Evolutionary conservation across 257 asterid genomes (phyloP), one percentile per base, ranked within the genome.

Genomic region (Lycium ferocissimum): DNA sequence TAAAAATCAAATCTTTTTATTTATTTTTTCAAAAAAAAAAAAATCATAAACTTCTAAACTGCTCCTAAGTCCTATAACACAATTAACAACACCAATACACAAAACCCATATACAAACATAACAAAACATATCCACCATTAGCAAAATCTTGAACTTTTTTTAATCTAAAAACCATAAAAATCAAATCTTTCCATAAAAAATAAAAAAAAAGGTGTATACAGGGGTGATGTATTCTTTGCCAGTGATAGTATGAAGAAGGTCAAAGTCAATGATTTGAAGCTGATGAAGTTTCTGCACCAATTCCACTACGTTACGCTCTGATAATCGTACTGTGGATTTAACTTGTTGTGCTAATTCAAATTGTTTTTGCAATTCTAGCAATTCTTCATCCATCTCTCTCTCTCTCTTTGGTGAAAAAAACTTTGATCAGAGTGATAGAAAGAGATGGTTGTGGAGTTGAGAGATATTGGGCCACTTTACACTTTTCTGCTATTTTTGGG

Each of bases 191-290:
- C 1, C 33, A 35, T 26, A 72, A 33, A 72, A 37, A 9, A 43
- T 7, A 2, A 66, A 66, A 6, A 40, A 40, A 5, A 0, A 5
- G 4, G 6, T 40, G 45, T 40, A 40, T 86, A 93, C 99, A 47
- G 94, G 98, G 59, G 99, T 97, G 91, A 97, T 97, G 93, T 92
- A 97, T 85, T 95, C 98, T 89, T 97, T 97, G 84, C 98, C 99
- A 87, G 98, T 89, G 79, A 89, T 83, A 69, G 99, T 97, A 87
- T 97, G 97, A 84, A 97, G 97, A 83, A 97, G 98, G 89, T 95
- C 98, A 90, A 95, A 95, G 89, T 95, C 98, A 91, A 97, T 93
- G 87, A 93, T 95, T 79, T 91, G 87, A 81, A 97, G 98, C 80
- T 91, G 86, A 62, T 94, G 97, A 70, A 96, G 97, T 85, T 97